Evolutionary conservation across 2,329 filamentous ascomycete species (phyloP).

Genomic region (Zasmidium cellare): DNA sequence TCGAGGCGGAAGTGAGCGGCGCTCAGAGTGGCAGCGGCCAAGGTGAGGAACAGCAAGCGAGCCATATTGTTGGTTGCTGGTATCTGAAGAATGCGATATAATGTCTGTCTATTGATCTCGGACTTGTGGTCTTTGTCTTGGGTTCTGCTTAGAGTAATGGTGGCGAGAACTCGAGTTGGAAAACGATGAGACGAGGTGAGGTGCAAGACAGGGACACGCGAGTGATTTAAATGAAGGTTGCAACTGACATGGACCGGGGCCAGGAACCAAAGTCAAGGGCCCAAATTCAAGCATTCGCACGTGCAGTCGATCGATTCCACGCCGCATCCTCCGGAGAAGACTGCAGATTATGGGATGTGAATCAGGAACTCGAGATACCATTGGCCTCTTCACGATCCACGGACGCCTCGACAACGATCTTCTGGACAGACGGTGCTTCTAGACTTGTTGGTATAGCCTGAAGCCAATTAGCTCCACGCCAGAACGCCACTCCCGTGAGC

Average conservation of each 20-base stretch:
- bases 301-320: neutral
- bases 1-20: slow-evolving; percentile 46
- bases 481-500: too few relatives aligned
- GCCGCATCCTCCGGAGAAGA: neutral
- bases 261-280: neutral
- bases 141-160: too few relatives aligned
- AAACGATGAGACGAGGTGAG: slow-evolving; percentile 3
- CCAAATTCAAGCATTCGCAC: neutral
- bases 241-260: neutral
- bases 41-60: slow-evolving; percentile 25
- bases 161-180: neutral
- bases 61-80: slow-evolving; percentile 21
- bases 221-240: slow-evolving; percentile 1
- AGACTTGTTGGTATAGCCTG: neutral
- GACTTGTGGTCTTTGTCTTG: neutral
- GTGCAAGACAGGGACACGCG: neutral
- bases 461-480: neutral
- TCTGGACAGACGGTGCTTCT: neutral
- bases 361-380: neutral
- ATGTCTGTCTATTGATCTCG: too few relatives aligned
- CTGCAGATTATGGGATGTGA: neutral
- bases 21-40: slow-evolving; percentile 31
- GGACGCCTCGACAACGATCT: neutral
- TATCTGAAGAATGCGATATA: neutral
- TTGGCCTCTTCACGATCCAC: neutral